These are phyloP conservation scores for Tricladium varicosporioides DNA, from an alignment of 2,329 filamentous ascomycete genomes.

Conservation along the genomic window DNA sequence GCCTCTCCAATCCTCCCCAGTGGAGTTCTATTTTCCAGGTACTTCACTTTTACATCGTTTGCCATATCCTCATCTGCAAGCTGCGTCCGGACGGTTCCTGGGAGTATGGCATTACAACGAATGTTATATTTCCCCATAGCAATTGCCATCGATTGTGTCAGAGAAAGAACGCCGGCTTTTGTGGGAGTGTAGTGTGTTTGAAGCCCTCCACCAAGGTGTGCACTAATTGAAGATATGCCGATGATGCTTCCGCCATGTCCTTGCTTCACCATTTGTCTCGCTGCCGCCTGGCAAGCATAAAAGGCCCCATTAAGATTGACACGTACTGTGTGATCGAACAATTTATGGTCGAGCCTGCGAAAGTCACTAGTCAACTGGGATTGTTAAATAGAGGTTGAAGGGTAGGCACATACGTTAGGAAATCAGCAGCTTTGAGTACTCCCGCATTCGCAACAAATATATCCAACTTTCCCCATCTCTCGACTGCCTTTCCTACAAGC, in stretches of 20 bases:
- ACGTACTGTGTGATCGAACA: constrained; percentile 68
- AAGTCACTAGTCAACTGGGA: background rate
- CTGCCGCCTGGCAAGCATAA: constrained; percentile 81
- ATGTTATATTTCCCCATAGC: constrained; percentile 75
- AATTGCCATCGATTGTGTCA: constrained; percentile 82
- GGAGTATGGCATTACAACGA: constrained; percentile 78
- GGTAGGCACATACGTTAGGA: constrained; percentile 65
- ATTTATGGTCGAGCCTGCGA: constrained; percentile 59
- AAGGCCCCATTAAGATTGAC: constrained; percentile 87
- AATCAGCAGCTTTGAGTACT: constrained; percentile 84
- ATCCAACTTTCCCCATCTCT: constrained; percentile 61
- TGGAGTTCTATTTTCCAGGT: constrained; percentile 81
- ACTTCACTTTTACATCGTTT: constrained; percentile 68
- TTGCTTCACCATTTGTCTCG: constrained; percentile 73
- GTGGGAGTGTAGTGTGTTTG: constrained; percentile 89
- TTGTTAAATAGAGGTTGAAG: constrained; percentile 9
- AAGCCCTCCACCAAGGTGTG: constrained; percentile 72
- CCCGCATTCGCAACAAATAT: constrained; percentile 88
- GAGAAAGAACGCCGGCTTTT: constrained; percentile 75
- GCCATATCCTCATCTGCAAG: constrained; percentile 78
- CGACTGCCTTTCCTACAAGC: constrained; percentile 66
- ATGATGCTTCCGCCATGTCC: constrained; percentile 77
- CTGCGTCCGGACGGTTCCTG: constrained; percentile 80
- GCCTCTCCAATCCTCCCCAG: constrained; percentile 70
- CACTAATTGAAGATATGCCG: constrained; percentile 69